Conservation (phyloP, 2,329 filamentous ascomycete genomes). For the Byssochlamys sp. region DNA sequence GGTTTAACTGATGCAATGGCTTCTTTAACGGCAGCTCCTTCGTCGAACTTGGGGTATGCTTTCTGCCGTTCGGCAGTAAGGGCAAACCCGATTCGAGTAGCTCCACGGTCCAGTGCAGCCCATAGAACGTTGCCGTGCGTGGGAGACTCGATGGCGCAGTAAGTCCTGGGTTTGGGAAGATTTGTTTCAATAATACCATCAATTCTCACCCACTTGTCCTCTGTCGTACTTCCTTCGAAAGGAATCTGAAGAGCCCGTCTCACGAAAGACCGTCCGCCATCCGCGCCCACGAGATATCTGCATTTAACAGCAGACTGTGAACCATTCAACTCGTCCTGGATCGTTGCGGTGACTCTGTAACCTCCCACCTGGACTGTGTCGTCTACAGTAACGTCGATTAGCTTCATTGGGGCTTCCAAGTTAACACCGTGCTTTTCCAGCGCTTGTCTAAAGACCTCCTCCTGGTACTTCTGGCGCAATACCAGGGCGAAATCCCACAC, state of each 20-base stretch:
- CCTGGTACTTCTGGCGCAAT: slow-evolving; percentile 47
- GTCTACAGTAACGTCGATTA: slow-evolving; percentile 31
- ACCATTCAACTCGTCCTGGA: neutral
- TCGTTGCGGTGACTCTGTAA: neutral
- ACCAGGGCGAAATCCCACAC: slow-evolving; percentile 45
- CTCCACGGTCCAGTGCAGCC: slow-evolving; percentile 15
- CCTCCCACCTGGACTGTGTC: slow-evolving; percentile 15
- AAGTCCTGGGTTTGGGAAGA: slow-evolving; percentile 15
- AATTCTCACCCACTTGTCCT: slow-evolving; percentile 15
- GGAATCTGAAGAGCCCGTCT: slow-evolving; percentile 30
- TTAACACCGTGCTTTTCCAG: slow-evolving; percentile 27
- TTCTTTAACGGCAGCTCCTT: slow-evolving; percentile 13
- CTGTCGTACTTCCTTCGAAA: slow-evolving; percentile 30
- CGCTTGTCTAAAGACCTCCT: slow-evolving; percentile 43
- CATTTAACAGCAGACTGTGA: neutral
- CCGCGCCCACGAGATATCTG: slow-evolving; percentile 36
- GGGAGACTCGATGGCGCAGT: slow-evolving; percentile 11
- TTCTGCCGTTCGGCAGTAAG: slow-evolving; percentile 10
- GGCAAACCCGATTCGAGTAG: slow-evolving; percentile 12
- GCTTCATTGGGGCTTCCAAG: slow-evolving; percentile 27
- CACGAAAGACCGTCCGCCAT: slow-evolving; percentile 41
- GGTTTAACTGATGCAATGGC: slow-evolving; percentile 11
- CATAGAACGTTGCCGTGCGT: slow-evolving; percentile 23
- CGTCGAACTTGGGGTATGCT: slow-evolving; percentile 6
- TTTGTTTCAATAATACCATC: slow-evolving; percentile 18